phyloP scores from a whole-genome alignment of 2,329 filamentous ascomycete genomes.

The Colletotrichum kahawae region DNA sequence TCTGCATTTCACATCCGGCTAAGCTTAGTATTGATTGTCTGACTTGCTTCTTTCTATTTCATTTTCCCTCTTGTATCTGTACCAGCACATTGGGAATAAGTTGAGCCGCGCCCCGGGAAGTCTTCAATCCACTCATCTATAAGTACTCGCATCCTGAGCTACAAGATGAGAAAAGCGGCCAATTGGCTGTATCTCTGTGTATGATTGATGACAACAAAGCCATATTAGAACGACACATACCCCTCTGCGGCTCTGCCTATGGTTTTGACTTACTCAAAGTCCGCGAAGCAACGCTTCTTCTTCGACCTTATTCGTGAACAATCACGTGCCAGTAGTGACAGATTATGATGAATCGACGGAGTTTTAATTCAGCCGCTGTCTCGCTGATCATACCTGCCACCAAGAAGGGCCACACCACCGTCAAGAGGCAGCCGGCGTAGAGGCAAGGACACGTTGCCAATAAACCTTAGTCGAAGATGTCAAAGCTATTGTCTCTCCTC shows the following conservation, averaged over 20 bases:
- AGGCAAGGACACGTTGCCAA: background rate
- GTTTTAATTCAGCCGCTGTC: background rate
- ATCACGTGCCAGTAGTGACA: background rate
- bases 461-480: too few relatives aligned
- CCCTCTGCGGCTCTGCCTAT: background rate
- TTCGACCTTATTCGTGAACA: background rate
- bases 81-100: too few relatives aligned
- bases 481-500: background rate
- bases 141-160: too few relatives aligned
- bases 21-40: too few relatives aligned
- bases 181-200: too few relatives aligned
- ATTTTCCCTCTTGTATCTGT: too few relatives aligned
- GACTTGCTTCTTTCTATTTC: too few relatives aligned
- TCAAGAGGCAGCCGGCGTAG: background rate
- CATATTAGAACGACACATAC: background rate
- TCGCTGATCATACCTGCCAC: background rate
- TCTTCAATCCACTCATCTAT: too few relatives aligned
- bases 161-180: too few relatives aligned
- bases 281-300: background rate
- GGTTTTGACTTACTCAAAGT: fast-evolving
- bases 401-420: fast-evolving
- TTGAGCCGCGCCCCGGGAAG: too few relatives aligned
- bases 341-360: background rate
- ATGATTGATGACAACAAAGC: too few relatives aligned
- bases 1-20: too few relatives aligned